A percentile compares a stretch with the other conserved stretches of the same genome.
Conservation (phyloP, 352 stramenopile genomes). For the Pythium scleroteichum region DNA sequence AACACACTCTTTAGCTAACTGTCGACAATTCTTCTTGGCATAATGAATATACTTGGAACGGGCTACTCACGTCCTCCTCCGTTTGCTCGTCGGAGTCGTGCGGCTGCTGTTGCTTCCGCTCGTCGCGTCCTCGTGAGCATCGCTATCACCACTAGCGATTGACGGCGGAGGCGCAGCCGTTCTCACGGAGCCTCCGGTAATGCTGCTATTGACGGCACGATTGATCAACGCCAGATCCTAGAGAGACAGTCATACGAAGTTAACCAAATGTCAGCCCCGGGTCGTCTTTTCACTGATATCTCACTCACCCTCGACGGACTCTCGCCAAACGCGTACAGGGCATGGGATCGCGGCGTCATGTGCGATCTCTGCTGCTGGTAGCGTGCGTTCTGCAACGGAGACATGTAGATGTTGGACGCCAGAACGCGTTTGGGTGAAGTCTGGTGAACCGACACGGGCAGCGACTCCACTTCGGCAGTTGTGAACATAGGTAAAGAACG, state of each 20-base stretch:
- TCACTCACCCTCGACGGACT: slow-evolving; percentile 71
- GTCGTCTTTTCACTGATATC: too few species aligned
- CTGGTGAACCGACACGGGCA: slow-evolving; percentile 76
- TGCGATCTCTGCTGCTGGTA: slow-evolving; percentile 65
- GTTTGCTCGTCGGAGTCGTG: slow-evolving; percentile 29
- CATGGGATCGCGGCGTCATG: slow-evolving; percentile 76
- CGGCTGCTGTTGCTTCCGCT: slow-evolving; percentile 28
- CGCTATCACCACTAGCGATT: slow-evolving; percentile 7
- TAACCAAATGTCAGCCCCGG: too few species aligned
- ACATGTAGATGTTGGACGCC: slow-evolving; percentile 87
- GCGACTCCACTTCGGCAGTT: slow-evolving; percentile 70
- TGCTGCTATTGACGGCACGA: slow-evolving; percentile 28
- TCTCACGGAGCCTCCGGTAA: slow-evolving; percentile 1
- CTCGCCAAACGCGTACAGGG: slow-evolving; percentile 87
- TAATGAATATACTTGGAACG: not conserved
- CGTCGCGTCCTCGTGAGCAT: slow-evolving; percentile 12
- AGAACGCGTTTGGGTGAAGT: slow-evolving; percentile 80
- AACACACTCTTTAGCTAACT: too few species aligned
- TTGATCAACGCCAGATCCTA: slow-evolving; percentile 36
- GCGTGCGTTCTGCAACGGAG: slow-evolving; percentile 73
- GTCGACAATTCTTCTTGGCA: not conserved
- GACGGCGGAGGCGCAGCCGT: slow-evolving; percentile 20
- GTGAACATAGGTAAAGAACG: slow-evolving; percentile 55
- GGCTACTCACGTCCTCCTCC: slow-evolving; percentile 27
- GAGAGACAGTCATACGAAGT: not conserved